A percentile compares a stretch with the other conserved stretches of the same genome.
Conservation (phyloP, 2,329 filamentous ascomycete genomes). For the Calonectria hongkongensis region DNA sequence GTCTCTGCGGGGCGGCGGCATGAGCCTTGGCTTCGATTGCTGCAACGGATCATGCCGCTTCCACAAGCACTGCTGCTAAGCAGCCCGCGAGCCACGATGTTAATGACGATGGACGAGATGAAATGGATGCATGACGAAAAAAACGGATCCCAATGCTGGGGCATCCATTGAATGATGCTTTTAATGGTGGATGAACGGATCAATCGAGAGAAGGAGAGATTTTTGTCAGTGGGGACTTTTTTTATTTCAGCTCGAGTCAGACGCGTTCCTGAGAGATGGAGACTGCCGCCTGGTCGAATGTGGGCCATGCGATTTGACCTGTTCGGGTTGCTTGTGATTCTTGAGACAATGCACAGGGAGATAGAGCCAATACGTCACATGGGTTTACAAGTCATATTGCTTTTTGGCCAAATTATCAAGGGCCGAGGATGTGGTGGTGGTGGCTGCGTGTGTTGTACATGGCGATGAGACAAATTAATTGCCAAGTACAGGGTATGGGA, state of each 20-base stretch:
- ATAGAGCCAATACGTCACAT: neutral
- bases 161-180: neutral
- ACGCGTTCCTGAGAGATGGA: neutral
- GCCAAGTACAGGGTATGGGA: too few relatives aligned
- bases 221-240: neutral
- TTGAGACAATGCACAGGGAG: neutral
- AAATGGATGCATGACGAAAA: neutral
- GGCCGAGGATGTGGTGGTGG: too few relatives aligned
- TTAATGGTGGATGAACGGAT: neutral
- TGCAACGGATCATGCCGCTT: conserved; percentile 56
- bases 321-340: neutral
- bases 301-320: neutral
- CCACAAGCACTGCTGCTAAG: conserved; percentile 56
- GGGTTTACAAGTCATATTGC: neutral
- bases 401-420: too few relatives aligned
- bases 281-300: neutral
- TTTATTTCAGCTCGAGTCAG: neutral
- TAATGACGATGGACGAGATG: conserved; percentile 14
- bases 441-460: too few relatives aligned
- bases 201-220: neutral
- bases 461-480: too few relatives aligned
- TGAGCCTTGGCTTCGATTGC: conserved; percentile 55
- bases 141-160: neutral
- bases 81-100: neutral
- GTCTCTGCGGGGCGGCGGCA: conserved; percentile 54